Conservation (phyloP, 1,139 yeast species). For the Lodderomyces parapsilosis region DNA sequence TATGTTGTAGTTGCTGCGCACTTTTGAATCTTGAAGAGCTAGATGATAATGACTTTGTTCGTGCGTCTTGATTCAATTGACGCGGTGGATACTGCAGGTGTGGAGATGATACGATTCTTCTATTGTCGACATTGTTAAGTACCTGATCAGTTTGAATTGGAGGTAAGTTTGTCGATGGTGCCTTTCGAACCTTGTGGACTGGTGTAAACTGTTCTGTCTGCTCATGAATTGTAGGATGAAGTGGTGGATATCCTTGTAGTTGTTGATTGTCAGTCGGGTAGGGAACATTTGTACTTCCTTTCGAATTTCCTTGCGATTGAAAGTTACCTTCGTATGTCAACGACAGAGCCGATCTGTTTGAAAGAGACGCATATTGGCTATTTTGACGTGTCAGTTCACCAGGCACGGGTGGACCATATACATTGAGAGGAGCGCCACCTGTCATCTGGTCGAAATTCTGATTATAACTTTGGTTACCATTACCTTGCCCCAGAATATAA, state of each 20-base stretch:
- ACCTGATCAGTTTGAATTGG: conserved; percentile 21
- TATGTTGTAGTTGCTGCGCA: conserved; percentile 7
- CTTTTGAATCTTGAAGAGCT: conserved; percentile 16
- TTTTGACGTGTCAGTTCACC: not conserved
- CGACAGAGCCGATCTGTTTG: conserved; percentile 9
- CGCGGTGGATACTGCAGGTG: conserved; percentile 16
- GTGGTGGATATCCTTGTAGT: conserved; percentile 6
- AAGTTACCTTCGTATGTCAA: conserved; percentile 9
- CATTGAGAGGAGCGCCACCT: not conserved
- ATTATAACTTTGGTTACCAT: not conserved
- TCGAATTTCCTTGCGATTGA: not conserved
- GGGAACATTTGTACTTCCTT: conserved; percentile 3
- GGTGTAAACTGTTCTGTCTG: conserved; percentile 8
- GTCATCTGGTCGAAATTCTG: not conserved
- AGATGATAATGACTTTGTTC: conserved; percentile 27
- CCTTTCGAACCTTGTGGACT: conserved; percentile 10
- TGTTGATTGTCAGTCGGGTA: conserved; percentile 3
- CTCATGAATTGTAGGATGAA: conserved; percentile 11
- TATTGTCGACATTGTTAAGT: conserved; percentile 11
- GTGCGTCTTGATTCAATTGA: conserved; percentile 16
- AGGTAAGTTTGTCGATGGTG: conserved; percentile 16
- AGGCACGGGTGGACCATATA: not conserved
- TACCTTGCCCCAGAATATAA: not conserved
- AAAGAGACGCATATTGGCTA: not conserved
- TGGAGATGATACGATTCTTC: conserved; percentile 30